These are phyloP conservation scores for Didymella lethalis DNA, from an alignment of 2,329 filamentous ascomycete species.

Conservation along the genomic window DNA sequence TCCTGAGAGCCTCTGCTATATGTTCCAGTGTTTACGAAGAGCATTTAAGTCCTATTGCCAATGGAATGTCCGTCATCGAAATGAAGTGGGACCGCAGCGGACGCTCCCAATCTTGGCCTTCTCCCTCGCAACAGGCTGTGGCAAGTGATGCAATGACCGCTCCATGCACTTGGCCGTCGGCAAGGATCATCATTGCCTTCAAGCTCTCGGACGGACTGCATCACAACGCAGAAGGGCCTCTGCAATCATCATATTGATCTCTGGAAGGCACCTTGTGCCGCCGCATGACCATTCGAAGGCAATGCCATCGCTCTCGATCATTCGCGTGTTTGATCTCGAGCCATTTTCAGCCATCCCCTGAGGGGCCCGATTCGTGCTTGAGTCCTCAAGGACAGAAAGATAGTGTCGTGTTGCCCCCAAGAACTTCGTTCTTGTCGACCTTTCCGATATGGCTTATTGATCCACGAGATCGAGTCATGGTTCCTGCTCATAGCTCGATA, in stretches of 20 bases:
- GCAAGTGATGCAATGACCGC: not conserved
- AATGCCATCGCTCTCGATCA: not conserved
- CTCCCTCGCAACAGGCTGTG: not conserved
- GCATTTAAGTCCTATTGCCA: not conserved
- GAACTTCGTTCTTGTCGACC: not conserved
- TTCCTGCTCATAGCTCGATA: not conserved
- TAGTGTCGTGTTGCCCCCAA: not conserved
- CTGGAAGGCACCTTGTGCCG: not conserved
- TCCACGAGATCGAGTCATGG: not conserved
- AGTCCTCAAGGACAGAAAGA: too few species aligned
- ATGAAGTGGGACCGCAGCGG: not conserved
- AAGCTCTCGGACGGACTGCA: not conserved
- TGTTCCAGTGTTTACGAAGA: not conserved
- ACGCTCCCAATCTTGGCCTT: not conserved
- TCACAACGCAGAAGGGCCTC: not conserved
- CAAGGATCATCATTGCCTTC: not conserved
- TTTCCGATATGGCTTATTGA: not conserved
- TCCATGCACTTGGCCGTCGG: not conserved
- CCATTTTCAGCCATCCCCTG: not conserved
- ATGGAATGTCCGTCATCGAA: not conserved
- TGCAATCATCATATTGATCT: not conserved
- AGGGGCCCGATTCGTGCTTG: not conserved
- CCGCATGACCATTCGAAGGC: not conserved
- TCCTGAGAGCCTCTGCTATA: not conserved
- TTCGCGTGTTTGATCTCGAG: not conserved